A percentile compares a stretch with the other conserved stretches of the same genome.
Conservation (phyloP, 2,329 filamentous ascomycete species). For the Calonectria henricotiae region DNA sequence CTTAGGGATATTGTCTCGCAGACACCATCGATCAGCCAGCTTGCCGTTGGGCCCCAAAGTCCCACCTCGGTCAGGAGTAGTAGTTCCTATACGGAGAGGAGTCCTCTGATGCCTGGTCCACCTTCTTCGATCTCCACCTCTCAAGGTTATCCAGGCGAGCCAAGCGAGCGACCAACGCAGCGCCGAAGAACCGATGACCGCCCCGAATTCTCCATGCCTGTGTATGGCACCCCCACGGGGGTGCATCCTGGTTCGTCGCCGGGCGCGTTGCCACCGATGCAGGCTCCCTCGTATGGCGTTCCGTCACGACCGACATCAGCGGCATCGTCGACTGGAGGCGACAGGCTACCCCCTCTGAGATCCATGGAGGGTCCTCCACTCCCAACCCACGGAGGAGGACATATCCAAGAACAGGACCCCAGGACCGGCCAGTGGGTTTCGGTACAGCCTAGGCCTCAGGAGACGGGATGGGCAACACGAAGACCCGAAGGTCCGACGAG, state of each 20-base stretch:
- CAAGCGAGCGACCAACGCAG: constrained; percentile 64
- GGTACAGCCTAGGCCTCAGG: constrained; percentile 54
- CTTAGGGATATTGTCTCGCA: constrained; percentile 77
- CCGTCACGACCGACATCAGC: constrained; percentile 60
- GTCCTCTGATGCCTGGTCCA: constrained; percentile 55
- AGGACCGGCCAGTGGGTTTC: constrained; percentile 59
- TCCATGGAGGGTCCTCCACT: constrained; percentile 60
- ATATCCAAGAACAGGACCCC: constrained; percentile 56
- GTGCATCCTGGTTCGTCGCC: constrained; percentile 55
- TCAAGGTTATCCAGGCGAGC: constrained; percentile 62
- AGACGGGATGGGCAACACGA: constrained; percentile 60
- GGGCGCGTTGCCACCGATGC: constrained; percentile 62
- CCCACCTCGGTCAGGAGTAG: constrained; percentile 61
- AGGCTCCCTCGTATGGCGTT: constrained; percentile 58
- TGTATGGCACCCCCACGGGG: constrained; percentile 58
- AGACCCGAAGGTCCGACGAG: constrained; percentile 46
- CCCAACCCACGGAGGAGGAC: constrained; percentile 49
- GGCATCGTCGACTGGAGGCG: constrained; percentile 58
- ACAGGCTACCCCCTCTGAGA: constrained; percentile 67
- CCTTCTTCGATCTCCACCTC: constrained; percentile 51
- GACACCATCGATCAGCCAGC: constrained; percentile 71
- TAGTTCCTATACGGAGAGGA: constrained; percentile 60
- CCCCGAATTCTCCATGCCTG: constrained; percentile 60
- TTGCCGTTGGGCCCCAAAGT: constrained; percentile 70
- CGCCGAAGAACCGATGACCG: constrained; percentile 67